Conservation (phyloP, 805 yeast species). For the Kuraishia hungarica region DNA sequence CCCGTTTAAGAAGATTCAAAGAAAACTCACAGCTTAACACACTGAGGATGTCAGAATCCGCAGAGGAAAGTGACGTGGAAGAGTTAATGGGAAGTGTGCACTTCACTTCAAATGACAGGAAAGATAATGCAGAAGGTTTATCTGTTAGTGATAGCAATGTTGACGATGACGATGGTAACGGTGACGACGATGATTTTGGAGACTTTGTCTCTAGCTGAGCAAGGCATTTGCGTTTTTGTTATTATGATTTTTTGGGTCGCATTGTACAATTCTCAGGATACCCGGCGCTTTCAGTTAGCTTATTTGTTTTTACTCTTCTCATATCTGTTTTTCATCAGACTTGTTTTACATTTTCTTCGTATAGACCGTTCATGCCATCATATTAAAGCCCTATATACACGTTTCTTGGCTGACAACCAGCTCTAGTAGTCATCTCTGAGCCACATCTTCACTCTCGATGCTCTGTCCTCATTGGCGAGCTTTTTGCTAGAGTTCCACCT, state of each 20-base stretch:
- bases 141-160: background rate
- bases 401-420: background rate
- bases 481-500: conserved; percentile 10
- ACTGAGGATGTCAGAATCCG: background rate
- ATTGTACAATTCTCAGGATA: background rate
- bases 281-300: background rate
- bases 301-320: background rate
- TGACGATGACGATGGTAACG: conserved; percentile 4
- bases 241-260: background rate
- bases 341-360: background rate
- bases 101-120: background rate
- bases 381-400: background rate
- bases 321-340: background rate
- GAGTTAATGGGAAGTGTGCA: background rate
- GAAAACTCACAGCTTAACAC: background rate
- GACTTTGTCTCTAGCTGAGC: conserved; percentile 15
- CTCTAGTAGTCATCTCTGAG: conserved; percentile 5
- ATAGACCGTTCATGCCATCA: background rate
- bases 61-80: background rate
- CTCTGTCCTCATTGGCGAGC: conserved; percentile 10
- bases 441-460: conserved; percentile 5
- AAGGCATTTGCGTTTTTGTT: background rate
- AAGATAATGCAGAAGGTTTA: background rate
- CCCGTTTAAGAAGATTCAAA: background rate
- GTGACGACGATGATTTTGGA: conserved; percentile 17